Conservation (phyloP, 1,139 yeast species). For the Geotrichum australiense region DNA sequence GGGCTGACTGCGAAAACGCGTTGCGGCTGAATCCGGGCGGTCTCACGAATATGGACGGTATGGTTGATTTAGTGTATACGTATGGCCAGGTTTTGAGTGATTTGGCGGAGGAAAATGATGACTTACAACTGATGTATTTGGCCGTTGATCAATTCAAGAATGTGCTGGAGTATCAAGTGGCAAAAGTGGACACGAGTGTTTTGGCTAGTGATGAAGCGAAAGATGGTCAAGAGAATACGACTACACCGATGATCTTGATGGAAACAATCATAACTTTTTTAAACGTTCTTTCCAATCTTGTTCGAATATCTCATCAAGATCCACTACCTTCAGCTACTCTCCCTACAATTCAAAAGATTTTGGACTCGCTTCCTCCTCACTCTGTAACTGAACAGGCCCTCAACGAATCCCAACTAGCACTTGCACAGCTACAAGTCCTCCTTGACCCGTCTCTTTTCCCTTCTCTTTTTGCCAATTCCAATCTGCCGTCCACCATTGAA, state of each 20-base stretch:
- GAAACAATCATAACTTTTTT: slow-evolving; percentile 15
- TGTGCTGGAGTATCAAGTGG: slow-evolving; percentile 22
- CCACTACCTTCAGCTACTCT: slow-evolving; percentile 1
- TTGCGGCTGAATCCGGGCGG: slow-evolving; percentile 16
- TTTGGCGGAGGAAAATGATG: slow-evolving; percentile 26
- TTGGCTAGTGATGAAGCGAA: slow-evolving; percentile 8
- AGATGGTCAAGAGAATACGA: slow-evolving; percentile 6
- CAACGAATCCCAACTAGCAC: slow-evolving; percentile 1
- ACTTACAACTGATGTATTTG: slow-evolving; percentile 15
- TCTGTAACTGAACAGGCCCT: neutral
- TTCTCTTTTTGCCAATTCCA: neutral
- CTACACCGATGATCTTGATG: slow-evolving; percentile 10
- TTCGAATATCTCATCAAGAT: slow-evolving; percentile 11
- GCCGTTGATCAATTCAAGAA: slow-evolving; percentile 23
- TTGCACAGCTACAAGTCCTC: slow-evolving; percentile 12
- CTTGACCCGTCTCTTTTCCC: slow-evolving; percentile 9
- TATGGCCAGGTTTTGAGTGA: slow-evolving; percentile 28
- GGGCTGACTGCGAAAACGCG: slow-evolving; percentile 20
- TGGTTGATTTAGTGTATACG: slow-evolving; percentile 27
- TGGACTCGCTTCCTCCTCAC: neutral
- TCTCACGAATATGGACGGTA: neutral
- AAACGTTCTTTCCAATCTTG: slow-evolving; percentile 9
- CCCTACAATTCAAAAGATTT: neutral
- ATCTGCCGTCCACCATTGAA: slow-evolving; percentile 21
- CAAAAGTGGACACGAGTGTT: slow-evolving; percentile 3